A percentile compares a stretch with the other conserved stretches of the same genome.
Conservation (phyloP, 2,329 filamentous ascomycete species). For the Cordyceps cicadae region DNA sequence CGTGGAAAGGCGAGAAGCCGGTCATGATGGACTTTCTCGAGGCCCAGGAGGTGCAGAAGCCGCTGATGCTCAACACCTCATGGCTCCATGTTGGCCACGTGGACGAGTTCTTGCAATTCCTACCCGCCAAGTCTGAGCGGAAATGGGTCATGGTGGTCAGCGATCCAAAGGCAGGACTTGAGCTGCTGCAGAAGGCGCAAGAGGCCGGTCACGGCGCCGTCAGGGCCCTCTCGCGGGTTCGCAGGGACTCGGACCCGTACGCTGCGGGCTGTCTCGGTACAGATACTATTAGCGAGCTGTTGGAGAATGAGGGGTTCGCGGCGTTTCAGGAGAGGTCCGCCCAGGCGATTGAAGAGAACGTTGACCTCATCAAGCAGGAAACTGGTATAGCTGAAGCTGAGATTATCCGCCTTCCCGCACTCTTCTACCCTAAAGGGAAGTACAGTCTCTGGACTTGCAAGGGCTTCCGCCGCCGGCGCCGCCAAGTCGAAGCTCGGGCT, state of each 20-base stretch:
- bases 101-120: slow-evolving; percentile 24
- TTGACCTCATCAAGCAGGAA: too few relatives aligned
- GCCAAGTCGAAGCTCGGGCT: too few relatives aligned
- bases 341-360: too few relatives aligned
- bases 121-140: slow-evolving; percentile 18
- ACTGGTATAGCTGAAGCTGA: too few relatives aligned
- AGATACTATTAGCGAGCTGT: slow-evolving; percentile 15
- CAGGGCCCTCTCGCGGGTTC: slow-evolving; percentile 15
- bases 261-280: too few relatives aligned
- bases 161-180: slow-evolving; percentile 17
- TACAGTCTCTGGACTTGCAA: too few relatives aligned
- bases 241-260: not conserved
- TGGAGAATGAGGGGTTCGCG: slow-evolving; percentile 10
- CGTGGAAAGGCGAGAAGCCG: slow-evolving; percentile 8
- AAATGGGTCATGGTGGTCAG: slow-evolving; percentile 20
- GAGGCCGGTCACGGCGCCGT: slow-evolving; percentile 14
- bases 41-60: slow-evolving; percentile 27
- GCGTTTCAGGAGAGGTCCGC: too few relatives aligned
- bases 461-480: too few relatives aligned
- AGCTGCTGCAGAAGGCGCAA: slow-evolving; percentile 15
- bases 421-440: too few relatives aligned
- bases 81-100: slow-evolving; percentile 22
- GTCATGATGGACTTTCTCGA: slow-evolving; percentile 22
- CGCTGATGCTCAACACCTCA: slow-evolving; percentile 24
- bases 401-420: too few relatives aligned